Conservation (phyloP, 805 yeast genomes). For the Yamadazyma akitaensis region DNA sequence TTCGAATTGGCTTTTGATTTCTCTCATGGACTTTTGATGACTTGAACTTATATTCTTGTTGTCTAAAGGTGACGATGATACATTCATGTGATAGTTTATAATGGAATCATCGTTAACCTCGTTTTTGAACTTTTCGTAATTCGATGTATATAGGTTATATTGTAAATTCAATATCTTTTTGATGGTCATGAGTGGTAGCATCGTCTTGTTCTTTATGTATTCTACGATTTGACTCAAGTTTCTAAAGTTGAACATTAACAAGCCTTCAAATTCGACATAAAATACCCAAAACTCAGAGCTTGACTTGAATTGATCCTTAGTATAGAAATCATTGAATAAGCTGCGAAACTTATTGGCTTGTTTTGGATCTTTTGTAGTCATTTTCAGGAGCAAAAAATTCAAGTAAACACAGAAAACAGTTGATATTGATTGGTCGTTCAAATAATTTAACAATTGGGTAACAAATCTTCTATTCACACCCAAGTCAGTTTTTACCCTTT, state of each 20-base stretch:
- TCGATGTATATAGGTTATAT: slow-evolving; percentile 18
- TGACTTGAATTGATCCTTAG: slow-evolving; percentile 29
- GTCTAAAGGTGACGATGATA: slow-evolving; percentile 24
- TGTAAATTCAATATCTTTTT: slow-evolving; percentile 31
- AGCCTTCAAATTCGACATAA: slow-evolving; percentile 51
- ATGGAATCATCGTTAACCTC: slow-evolving; percentile 14
- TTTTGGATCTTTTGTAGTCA: slow-evolving; percentile 18
- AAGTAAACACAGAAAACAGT: slow-evolving; percentile 35
- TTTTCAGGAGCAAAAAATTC: slow-evolving; percentile 23
- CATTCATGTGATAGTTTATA: slow-evolving; percentile 18
- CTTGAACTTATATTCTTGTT: slow-evolving; percentile 24
- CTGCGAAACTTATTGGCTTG: slow-evolving; percentile 8
- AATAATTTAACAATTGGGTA: slow-evolving; percentile 11
- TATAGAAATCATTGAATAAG: slow-evolving; percentile 28
- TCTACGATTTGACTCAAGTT: slow-evolving; percentile 45
- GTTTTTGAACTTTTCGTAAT: slow-evolving; percentile 9
- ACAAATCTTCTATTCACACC: not conserved
- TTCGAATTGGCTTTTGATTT: slow-evolving; percentile 7
- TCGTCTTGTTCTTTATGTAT: slow-evolving; percentile 42
- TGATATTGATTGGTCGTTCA: slow-evolving; percentile 42
- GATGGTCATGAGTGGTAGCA: slow-evolving; percentile 46
- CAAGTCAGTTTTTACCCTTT: slow-evolving; percentile 8
- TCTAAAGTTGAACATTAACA: slow-evolving; percentile 37
- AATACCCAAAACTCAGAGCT: slow-evolving; percentile 55
- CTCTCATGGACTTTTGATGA: not conserved